Percentiles rank a stretch among this genome's conserved stretches.
These are phyloP conservation scores for Gossypium australe DNA, from an alignment of 345 rosid species.

Conservation along the genomic window DNA sequence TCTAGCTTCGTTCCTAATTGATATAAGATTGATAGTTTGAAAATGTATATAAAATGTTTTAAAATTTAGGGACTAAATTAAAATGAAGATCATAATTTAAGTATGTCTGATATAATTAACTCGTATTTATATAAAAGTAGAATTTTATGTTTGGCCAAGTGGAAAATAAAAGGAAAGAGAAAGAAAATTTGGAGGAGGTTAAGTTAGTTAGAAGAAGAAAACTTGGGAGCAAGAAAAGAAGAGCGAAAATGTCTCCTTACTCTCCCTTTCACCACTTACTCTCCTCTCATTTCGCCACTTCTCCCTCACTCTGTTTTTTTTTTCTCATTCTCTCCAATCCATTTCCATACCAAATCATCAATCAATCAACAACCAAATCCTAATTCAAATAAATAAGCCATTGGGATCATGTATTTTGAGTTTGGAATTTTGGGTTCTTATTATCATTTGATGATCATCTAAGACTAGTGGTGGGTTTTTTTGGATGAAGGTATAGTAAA, in stretches of 20 bases:
- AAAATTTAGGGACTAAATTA: too few species aligned
- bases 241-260: constrained; percentile 61
- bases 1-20: too few species aligned
- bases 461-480: neutral
- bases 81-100: too few species aligned
- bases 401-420: neutral
- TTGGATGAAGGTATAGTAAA: neutral
- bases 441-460: neutral
- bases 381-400: neutral
- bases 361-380: too few species aligned
- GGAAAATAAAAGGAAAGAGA: neutral
- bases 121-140: neutral
- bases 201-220: constrained; percentile 2
- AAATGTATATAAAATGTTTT: too few species aligned
- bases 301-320: constrained; percentile 21
- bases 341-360: too few species aligned
- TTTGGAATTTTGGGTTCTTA: neutral
- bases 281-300: constrained; percentile 29
- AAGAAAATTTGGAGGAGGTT: constrained; percentile 6
- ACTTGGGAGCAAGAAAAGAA: constrained; percentile 43
- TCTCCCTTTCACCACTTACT: constrained; percentile 12
- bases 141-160: neutral
- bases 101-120: neutral
- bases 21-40: too few species aligned
- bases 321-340: constrained; percentile 2